These are phyloP conservation scores for Gossypium herbaceum DNA, from an alignment of 345 rosid species.

Conservation along the genomic window DNA sequence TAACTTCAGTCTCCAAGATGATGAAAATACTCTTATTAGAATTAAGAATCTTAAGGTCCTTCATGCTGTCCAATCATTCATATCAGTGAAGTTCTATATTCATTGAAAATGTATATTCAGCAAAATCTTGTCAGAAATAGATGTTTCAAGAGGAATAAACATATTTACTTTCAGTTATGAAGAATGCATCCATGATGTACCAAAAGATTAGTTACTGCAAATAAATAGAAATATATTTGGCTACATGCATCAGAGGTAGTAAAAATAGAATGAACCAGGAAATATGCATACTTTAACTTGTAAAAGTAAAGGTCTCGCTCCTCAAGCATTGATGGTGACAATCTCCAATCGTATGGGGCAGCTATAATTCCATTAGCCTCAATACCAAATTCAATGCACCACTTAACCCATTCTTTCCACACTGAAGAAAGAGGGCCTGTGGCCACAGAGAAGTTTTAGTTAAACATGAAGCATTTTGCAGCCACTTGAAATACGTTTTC, in stretches of 20 bases:
- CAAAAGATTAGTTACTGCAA: not conserved
- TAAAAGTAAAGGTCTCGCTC: constrained; percentile 97
- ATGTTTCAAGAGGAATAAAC: not conserved
- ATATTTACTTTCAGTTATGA: not conserved
- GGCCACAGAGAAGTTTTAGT: constrained; percentile 17
- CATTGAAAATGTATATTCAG: not conserved
- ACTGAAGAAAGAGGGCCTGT: constrained; percentile 95
- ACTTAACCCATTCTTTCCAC: constrained; percentile 98
- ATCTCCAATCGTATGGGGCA: constrained; percentile 97
- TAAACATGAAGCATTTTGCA: constrained; percentile 12
- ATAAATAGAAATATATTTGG: not conserved
- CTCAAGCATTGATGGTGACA: constrained; percentile 91
- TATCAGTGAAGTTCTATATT: not conserved
- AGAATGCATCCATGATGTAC: not conserved
- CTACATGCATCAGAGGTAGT: not conserved
- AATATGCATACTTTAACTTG: constrained; percentile 74
- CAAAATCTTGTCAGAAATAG: not conserved
- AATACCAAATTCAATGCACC: constrained; percentile 96
- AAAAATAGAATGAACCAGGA: constrained; percentile 1
- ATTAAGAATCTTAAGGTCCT: not conserved
- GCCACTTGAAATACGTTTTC: not conserved
- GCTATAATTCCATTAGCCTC: constrained; percentile 94
- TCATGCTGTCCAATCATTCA: not conserved
- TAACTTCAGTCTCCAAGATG: not conserved
- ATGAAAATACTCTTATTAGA: not conserved